Evolutionary conservation across 148 eudicot genomes (phyloP).

Genomic region (Vaccinium macrocarpon): DNA sequence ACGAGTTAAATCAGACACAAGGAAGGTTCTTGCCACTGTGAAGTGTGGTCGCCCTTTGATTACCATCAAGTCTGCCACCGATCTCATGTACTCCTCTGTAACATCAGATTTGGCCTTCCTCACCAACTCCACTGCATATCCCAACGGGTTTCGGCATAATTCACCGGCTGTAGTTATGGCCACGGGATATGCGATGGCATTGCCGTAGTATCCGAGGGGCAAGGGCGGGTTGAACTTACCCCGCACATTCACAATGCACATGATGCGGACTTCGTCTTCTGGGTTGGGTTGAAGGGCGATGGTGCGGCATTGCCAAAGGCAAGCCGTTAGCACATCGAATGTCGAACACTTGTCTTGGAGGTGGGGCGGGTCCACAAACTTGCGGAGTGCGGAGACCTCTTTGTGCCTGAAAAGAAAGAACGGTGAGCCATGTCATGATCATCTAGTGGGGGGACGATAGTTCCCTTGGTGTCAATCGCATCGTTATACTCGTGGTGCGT

Average conservation of each 20-base stretch:
- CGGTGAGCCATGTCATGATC: too few species aligned
- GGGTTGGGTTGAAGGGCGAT: too few species aligned
- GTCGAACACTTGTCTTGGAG: too few species aligned
- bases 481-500: too few species aligned
- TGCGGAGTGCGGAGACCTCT: too few species aligned
- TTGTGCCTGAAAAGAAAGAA: too few species aligned
- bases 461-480: too few species aligned
- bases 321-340: too few species aligned
- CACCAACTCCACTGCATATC: slow-evolving; percentile 14
- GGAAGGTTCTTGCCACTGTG: slow-evolving; percentile 13
- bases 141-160: slow-evolving; percentile 11
- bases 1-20: slow-evolving; percentile 22
- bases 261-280: slow-evolving; percentile 7
- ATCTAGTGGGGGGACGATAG: too few species aligned
- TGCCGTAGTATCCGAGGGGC: slow-evolving; percentile 19
- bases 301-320: too few species aligned
- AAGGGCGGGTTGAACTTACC: slow-evolving; percentile 8
- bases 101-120: slow-evolving; percentile 2
- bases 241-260: slow-evolving; percentile 13
- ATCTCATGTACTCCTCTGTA: slow-evolving; percentile 18
- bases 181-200: slow-evolving; percentile 16
- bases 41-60: slow-evolving; percentile 20
- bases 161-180: slow-evolving; percentile 8
- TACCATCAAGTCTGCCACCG: slow-evolving; percentile 16
- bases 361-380: too few species aligned